phyloP scores from a whole-genome alignment of 305 asterid species.

The Fraxinus nigra region DNA sequence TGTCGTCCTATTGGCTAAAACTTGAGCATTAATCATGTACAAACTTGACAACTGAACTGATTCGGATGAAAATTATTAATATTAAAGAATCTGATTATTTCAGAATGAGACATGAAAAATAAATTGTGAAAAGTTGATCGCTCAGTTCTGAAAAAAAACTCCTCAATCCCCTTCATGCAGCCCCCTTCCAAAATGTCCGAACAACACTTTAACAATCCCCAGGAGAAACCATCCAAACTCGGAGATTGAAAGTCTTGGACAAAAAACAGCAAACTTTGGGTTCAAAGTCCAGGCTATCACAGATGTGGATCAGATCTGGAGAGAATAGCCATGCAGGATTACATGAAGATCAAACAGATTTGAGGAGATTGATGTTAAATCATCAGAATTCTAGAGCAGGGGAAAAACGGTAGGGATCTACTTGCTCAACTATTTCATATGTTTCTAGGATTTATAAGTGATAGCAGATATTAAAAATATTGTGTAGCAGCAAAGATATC shows the following conservation, averaged over 20 bases:
- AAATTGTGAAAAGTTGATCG: neutral
- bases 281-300: neutral
- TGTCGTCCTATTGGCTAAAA: neutral
- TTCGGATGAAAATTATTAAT: neutral
- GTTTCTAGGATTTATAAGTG: neutral
- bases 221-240: neutral
- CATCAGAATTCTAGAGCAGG: neutral
- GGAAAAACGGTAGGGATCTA: neutral
- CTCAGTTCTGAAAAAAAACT: neutral
- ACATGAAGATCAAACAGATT: neutral
- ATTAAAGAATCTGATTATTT: neutral
- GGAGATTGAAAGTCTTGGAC: neutral
- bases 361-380: conserved; percentile 2
- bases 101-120: neutral
- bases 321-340: neutral
- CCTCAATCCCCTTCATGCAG: neutral
- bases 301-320: neutral
- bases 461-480: neutral
- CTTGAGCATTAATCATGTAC: neutral
- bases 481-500: neutral
- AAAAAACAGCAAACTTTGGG: neutral
- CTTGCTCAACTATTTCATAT: neutral
- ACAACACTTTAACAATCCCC: neutral
- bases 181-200: neutral
- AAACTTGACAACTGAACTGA: neutral